Percentiles rank a stretch among this genome's conserved stretches.
These are phyloP conservation scores for Claviceps purpurea DNA, from an alignment of 2,329 filamentous ascomycete species.

Conservation along the genomic window DNA sequence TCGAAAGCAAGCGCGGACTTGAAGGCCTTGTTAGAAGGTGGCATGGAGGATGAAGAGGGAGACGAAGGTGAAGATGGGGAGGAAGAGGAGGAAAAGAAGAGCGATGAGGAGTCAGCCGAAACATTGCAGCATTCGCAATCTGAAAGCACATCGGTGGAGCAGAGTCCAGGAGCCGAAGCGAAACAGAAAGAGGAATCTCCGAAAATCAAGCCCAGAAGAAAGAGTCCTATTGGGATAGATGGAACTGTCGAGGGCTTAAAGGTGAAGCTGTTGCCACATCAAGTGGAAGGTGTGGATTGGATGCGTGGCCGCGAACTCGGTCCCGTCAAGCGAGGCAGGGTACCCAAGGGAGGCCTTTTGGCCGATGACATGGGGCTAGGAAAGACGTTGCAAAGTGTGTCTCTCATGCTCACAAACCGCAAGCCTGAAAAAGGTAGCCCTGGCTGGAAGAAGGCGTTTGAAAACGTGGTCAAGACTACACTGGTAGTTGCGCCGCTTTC, in stretches of 20 bases:
- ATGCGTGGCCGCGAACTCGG: conserved; percentile 89
- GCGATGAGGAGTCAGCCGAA: neutral
- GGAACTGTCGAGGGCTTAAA: conserved; percentile 61
- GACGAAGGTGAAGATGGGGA: neutral
- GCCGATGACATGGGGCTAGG: conserved; percentile 96
- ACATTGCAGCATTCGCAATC: neutral
- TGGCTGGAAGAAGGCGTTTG: conserved; percentile 54
- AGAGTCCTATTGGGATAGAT: conserved; percentile 25
- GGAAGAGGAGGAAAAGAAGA: neutral
- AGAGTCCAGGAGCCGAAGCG: conserved; percentile 11
- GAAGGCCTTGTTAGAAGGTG: conserved; percentile 70
- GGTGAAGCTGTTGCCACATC: conserved; percentile 82
- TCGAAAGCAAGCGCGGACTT: conserved; percentile 61
- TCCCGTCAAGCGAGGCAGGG: conserved; percentile 62
- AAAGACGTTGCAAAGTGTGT: conserved; percentile 90
- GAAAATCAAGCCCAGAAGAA: conserved; percentile 9
- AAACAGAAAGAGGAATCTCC: neutral
- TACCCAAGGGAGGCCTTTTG: conserved; percentile 86
- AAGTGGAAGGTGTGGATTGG: conserved; percentile 88
- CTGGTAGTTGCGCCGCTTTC: conserved; percentile 87
- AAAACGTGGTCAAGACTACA: conserved; percentile 61
- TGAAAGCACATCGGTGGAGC: conserved; percentile 2
- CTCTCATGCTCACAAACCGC: conserved; percentile 72
- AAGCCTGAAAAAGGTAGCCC: conserved; percentile 47
- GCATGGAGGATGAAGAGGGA: conserved; percentile 51